Conservation (phyloP, 2,329 filamentous ascomycete genomes). For the Botrytis squamosa region DNA sequence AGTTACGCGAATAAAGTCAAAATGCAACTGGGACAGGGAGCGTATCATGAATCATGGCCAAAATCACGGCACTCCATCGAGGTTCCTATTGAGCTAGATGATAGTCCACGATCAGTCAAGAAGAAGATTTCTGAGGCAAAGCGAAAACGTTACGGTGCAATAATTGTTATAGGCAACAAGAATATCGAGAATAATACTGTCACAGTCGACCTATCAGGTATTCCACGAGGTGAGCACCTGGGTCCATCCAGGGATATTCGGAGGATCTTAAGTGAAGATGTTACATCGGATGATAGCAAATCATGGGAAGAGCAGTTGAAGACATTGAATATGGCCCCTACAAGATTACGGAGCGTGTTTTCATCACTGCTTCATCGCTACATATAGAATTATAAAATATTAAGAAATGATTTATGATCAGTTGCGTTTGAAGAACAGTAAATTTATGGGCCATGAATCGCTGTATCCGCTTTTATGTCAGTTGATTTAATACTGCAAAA, state of each 20-base stretch:
- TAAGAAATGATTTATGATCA: background rate
- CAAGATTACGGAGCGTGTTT: background rate
- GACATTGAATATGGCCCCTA: background rate
- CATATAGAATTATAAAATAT: conserved; percentile 12
- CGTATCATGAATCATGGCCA: conserved; percentile 27
- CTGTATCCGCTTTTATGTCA: too few species aligned
- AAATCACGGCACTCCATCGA: conserved; percentile 21
- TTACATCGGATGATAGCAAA: background rate
- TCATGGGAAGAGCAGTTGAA: conserved; percentile 11
- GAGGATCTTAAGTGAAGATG: background rate
- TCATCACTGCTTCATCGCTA: conserved; percentile 13
- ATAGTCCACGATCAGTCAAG: conserved; percentile 57
- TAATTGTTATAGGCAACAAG: conserved; percentile 69
- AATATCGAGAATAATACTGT: conserved; percentile 61
- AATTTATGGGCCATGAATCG: background rate
- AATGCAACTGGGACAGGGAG: background rate
- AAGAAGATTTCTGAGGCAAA: conserved; percentile 74
- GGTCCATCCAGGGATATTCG: background rate
- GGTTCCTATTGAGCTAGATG: conserved; percentile 69
- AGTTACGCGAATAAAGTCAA: conserved; percentile 32
- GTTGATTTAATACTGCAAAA: background rate
- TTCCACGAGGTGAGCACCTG: conserved; percentile 28
- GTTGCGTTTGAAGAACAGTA: background rate
- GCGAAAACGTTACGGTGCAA: conserved; percentile 67
- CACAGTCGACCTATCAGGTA: conserved; percentile 46